Conservation (phyloP, 78 protist species). For the Cavenderia fasciculata region DNA sequence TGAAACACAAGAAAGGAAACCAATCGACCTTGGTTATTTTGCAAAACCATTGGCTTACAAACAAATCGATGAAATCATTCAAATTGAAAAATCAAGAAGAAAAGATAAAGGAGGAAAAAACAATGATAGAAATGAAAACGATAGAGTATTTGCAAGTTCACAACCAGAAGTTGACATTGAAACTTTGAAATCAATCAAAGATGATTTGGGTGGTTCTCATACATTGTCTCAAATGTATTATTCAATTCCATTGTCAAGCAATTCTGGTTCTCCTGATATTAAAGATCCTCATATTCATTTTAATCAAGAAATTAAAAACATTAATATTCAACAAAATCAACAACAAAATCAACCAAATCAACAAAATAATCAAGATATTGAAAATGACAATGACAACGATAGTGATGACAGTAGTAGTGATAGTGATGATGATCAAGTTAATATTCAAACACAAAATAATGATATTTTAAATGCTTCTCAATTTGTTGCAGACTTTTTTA, state of each 20-base stretch:
- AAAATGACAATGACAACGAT: neutral
- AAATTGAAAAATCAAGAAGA: no score
- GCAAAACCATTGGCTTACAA: constrained; percentile 54
- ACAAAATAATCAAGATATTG: neutral
- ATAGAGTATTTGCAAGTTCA: constrained; percentile 1
- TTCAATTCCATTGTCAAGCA: no score
- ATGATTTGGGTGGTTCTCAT: no score
- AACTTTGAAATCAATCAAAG: no score
- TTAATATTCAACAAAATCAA: no score
- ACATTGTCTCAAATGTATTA: no score
- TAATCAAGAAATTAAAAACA: no score
- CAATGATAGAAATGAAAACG: neutral
- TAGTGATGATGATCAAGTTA: neutral
- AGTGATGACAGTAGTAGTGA: constrained; percentile 13
- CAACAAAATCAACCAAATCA: neutral
- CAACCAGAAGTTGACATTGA: no score
- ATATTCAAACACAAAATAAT: constrained; percentile 52
- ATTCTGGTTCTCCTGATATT: no score
- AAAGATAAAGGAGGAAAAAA: neutral
- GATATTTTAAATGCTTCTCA: constrained; percentile 52
- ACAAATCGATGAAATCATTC: constrained; percentile 20
- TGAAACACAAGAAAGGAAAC: neutral
- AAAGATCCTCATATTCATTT: no score
- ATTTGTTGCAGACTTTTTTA: neutral
- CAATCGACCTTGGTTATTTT: constrained; percentile 47